A percentile compares a stretch with the other conserved stretches of the same genome.
Evolutionary conservation across 768 basidiomycete genomes (phyloP).

Genomic region (Tricholoma saponaceum): DNA sequence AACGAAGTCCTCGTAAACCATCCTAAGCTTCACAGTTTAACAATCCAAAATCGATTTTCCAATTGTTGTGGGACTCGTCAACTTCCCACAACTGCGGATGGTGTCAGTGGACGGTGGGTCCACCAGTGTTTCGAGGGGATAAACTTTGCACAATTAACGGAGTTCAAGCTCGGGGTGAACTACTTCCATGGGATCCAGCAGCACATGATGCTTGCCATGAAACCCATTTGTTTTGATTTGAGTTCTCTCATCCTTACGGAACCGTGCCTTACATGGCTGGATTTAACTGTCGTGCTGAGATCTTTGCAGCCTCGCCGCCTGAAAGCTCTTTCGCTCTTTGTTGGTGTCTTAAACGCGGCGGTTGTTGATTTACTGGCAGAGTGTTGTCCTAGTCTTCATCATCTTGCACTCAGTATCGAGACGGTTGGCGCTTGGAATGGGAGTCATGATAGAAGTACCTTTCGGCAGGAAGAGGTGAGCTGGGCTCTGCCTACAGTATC

Average conservation of each 20-base stretch:
- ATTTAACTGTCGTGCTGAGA: constrained; percentile 14
- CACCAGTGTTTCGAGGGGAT: constrained; percentile 9
- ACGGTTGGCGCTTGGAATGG: constrained; percentile 11
- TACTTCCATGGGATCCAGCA: background rate
- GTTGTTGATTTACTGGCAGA: constrained; percentile 21
- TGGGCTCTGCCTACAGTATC: too few relatives aligned
- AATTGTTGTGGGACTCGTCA: constrained; percentile 5
- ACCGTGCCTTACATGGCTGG: constrained; percentile 15
- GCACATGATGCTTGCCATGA: constrained; percentile 2
- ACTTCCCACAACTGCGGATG: too few relatives aligned
- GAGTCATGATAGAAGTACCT: constrained; percentile 9
- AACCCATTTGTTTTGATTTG: constrained; percentile 1
- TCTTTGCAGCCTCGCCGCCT: constrained; percentile 15
- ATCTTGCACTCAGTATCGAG: constrained; percentile 16
- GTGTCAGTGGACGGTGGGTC: background rate
- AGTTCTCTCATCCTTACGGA: constrained; percentile 19
- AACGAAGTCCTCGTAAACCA: constrained; percentile 16
- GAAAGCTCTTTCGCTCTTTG: constrained; percentile 17
- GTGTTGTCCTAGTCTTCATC: constrained; percentile 17
- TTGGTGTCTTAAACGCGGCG: constrained; percentile 14
- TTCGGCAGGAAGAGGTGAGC: background rate
- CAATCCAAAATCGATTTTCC: constrained; percentile 12
- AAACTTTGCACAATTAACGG: background rate
- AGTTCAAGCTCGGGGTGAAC: background rate
- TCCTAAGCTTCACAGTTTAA: constrained; percentile 10